phyloP scores from a whole-genome alignment of 495 filamentous ascomycete species.

The Elasticomyces elasticus region DNA sequence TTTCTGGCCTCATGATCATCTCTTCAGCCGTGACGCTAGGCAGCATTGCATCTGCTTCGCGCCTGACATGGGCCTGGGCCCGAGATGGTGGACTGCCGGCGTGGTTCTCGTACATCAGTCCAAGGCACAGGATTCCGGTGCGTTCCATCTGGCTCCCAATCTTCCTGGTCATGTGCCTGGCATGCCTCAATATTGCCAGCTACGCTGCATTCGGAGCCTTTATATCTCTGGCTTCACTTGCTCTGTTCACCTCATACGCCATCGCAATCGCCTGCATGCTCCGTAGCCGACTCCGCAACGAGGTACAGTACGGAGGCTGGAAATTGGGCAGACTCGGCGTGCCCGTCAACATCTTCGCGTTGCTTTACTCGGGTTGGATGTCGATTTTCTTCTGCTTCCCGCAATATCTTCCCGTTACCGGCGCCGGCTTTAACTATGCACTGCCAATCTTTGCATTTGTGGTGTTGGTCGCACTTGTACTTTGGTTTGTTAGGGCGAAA shows the following conservation, averaged over 20 bases:
- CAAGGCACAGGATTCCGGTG: background rate
- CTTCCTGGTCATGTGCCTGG: background rate
- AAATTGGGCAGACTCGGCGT: slow-evolving; percentile 22
- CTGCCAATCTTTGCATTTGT: slow-evolving; percentile 22
- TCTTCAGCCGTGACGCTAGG: background rate
- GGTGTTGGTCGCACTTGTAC: slow-evolving; percentile 21
- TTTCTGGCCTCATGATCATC: background rate
- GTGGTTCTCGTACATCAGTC: background rate
- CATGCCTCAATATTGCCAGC: background rate
- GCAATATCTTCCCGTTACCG: slow-evolving; percentile 24
- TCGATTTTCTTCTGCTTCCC: slow-evolving; percentile 26
- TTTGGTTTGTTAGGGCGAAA: slow-evolving; percentile 24
- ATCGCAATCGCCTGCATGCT: background rate
- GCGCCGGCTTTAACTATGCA: slow-evolving; percentile 27
- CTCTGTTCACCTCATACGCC: background rate
- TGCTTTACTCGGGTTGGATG: slow-evolving; percentile 22
- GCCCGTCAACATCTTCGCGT: slow-evolving; percentile 23
- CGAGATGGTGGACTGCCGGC: background rate
- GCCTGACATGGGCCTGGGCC: background rate
- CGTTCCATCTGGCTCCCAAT: background rate
- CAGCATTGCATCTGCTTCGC: background rate
- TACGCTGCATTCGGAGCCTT: background rate
- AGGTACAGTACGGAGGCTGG: background rate
- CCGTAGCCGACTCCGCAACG: background rate
- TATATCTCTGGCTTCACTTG: background rate